A percentile compares a stretch with the other conserved stretches of the same genome.
These are phyloP conservation scores for Talaromyces proteolyticus DNA, from an alignment of 495 filamentous ascomycete genomes.

Conservation along the genomic window DNA sequence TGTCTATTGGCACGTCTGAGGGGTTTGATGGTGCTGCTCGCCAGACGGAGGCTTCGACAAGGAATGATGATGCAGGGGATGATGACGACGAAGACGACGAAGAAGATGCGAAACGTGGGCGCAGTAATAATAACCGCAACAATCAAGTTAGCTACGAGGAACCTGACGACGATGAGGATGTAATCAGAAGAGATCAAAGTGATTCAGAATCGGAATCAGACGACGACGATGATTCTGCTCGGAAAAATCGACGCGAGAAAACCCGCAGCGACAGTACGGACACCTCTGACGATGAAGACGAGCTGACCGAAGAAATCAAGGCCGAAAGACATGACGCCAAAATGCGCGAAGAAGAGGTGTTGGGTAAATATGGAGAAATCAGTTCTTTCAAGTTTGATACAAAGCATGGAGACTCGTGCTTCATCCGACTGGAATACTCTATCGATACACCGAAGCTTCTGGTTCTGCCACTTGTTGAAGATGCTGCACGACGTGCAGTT, in stretches of 20 bases:
- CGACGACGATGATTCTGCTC: constrained; percentile 38
- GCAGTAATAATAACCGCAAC: constrained; percentile 63
- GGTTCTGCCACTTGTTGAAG: constrained; percentile 83
- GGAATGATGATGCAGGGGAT: constrained; percentile 59
- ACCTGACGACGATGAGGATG: constrained; percentile 87
- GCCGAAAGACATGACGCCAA: constrained; percentile 29
- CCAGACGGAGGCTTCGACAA: constrained; percentile 37
- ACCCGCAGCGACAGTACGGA: constrained; percentile 24
- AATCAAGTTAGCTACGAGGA: constrained; percentile 85
- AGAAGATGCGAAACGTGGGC: constrained; percentile 79
- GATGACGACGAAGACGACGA: constrained; percentile 73
- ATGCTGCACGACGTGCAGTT: constrained; percentile 64
- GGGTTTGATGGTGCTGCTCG: constrained; percentile 31
- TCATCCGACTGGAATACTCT: constrained; percentile 79
- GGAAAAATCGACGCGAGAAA: constrained; percentile 7
- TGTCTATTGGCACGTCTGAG: constrained; percentile 64
- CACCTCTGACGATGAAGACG: constrained; percentile 27
- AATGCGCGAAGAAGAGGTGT: constrained; percentile 61
- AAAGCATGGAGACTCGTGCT: constrained; percentile 62
- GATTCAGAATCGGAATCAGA: constrained; percentile 34
- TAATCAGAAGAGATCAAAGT: constrained; percentile 48
- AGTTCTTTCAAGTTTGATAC: constrained; percentile 77
- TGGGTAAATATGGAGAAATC: constrained; percentile 57
- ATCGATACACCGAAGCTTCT: constrained; percentile 81
- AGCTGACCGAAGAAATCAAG: constrained; percentile 13